Evolutionary conservation across 805 yeast species (phyloP).

Genomic region (Ogataea angusta): DNA sequence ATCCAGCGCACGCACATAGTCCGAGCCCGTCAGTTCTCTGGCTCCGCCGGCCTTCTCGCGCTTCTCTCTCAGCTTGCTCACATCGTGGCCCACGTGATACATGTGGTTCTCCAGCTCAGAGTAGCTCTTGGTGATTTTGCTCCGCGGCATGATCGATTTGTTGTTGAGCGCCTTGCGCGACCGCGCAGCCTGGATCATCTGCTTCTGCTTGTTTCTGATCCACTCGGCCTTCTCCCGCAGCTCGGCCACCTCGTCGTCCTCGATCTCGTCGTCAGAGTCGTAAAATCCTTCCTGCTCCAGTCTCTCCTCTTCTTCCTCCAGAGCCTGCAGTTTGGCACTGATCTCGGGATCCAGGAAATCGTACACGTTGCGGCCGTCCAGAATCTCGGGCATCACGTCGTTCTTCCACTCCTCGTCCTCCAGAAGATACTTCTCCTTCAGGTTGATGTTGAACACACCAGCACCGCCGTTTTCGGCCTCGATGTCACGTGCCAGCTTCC

Average conservation of each 20-base stretch:
- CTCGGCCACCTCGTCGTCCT: conserved; percentile 54
- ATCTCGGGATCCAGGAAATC: conserved; percentile 97
- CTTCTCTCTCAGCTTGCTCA: conserved; percentile 54
- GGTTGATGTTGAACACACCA: conserved; percentile 92
- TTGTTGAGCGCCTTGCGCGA: conserved; percentile 83
- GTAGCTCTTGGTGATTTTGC: conserved; percentile 73
- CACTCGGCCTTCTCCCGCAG: conserved; percentile 85
- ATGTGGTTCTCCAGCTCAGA: conserved; percentile 84
- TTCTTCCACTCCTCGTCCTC: conserved; percentile 98
- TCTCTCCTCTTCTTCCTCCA: conserved; percentile 96
- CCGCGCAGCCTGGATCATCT: conserved; percentile 86
- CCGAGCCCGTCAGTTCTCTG: conserved; percentile 65
- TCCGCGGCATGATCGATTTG: conserved; percentile 86
- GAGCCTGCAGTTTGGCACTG: conserved; percentile 85
- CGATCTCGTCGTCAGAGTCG: conserved; percentile 73
- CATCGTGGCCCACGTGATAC: conserved; percentile 87
- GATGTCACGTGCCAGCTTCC: conserved; percentile 78
- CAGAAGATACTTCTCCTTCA: conserved; percentile 85
- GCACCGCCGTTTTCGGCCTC: conserved; percentile 98
- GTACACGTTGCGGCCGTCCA: conserved; percentile 94
- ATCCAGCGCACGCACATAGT: conserved; percentile 52
- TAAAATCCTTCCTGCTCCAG: conserved; percentile 94
- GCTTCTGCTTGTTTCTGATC: conserved; percentile 94
- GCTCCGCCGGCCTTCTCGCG: conserved; percentile 18
- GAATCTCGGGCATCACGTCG: conserved; percentile 93